Percentiles rank a stretch among this genome's conserved stretches.
phyloP scores from a whole-genome alignment of 2,329 filamentous ascomycete species.

The Harringtonia lauricola region DNA sequence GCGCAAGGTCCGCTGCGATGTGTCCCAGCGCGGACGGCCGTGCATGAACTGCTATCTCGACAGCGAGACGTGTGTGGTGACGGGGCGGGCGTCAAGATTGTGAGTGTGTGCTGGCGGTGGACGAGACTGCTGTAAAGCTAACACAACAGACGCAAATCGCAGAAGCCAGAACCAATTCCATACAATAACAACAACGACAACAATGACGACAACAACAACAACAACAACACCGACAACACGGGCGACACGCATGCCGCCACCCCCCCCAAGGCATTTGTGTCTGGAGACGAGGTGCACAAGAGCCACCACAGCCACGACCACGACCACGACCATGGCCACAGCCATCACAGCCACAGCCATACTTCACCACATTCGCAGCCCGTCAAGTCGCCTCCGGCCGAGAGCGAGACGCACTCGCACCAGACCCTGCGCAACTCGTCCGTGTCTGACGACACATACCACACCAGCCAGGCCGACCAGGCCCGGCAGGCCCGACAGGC shows the following conservation, averaged over 20 bases:
- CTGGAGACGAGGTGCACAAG: neutral
- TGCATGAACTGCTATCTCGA: conserved; percentile 43
- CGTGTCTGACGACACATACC: neutral
- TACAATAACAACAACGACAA: neutral
- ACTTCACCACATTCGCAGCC: neutral
- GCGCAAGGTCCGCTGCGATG: conserved; percentile 39
- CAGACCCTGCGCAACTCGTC: neutral
- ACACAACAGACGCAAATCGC: neutral
- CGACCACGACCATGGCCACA: conserved; percentile 1
- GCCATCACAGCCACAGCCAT: neutral
- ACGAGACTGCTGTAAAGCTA: neutral
- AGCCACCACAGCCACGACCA: neutral
- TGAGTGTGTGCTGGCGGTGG: too few species aligned
- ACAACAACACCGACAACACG: neutral
- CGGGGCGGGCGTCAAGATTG: conserved; percentile 8
- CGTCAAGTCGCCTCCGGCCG: too few species aligned
- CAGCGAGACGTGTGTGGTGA: conserved; percentile 26
- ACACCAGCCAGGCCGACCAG: too few species aligned
- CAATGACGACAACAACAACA: neutral
- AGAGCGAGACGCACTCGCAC: neutral
- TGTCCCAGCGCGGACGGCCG: conserved; percentile 32
- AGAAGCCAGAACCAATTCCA: neutral
- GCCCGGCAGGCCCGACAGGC: too few species aligned
- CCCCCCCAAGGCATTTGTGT: neutral
- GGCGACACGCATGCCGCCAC: neutral